Base-by-base conservation (phyloP, 2,329 filamentous ascomycete species). In the Hawksworthiomyces lignivorus region DNA sequence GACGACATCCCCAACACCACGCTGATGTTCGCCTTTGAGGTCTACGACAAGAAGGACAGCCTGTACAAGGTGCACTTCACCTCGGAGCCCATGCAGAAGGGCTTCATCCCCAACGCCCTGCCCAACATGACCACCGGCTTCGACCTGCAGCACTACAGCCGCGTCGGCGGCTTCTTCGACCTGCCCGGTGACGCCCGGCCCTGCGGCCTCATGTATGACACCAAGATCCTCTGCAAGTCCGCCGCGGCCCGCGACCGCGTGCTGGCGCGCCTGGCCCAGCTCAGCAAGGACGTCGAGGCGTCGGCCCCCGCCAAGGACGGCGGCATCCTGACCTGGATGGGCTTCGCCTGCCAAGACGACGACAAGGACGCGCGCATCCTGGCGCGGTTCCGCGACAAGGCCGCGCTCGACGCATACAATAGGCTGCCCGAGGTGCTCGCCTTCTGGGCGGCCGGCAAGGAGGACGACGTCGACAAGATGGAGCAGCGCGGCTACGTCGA, bases 11-110 rank as follows among this genome's bases (percentile, higher is more conserved):
- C 50, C 20, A 50, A 48, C 28, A 57, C 59, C 26, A 54, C 54
- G 10, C 48, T 54, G 38, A 61, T 62, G 58, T 52, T 62, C 32
- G 60, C 60, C 5, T 62, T 62, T 21, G 48, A 62, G 52, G 52
- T 56, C 22, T 63, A 63, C 49, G 48, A 54, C 18, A 47, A 44
- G 48, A 42, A 36, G 22, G 43, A 49, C 52, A 50, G 59, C 36
- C 50, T 63, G 14, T 62, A 62, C 50, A 38, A 45, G 10, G 54
- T 51, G 12, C 59, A 62, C 39, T 52, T 63, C 44, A 50, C 47
- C 37, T 58, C 54, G 20, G 40, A 49, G 3, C 48, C 56, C 8
- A 62, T 62, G 59, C 33, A 41, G 18, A 43, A 42, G 7, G 19
- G 14, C n/a, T 61, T 62, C 46, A 51, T 62, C 8, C 24, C 41